phyloP scores from a whole-genome alignment of 805 yeast species.

The Cyberlindnera veronae region DNA sequence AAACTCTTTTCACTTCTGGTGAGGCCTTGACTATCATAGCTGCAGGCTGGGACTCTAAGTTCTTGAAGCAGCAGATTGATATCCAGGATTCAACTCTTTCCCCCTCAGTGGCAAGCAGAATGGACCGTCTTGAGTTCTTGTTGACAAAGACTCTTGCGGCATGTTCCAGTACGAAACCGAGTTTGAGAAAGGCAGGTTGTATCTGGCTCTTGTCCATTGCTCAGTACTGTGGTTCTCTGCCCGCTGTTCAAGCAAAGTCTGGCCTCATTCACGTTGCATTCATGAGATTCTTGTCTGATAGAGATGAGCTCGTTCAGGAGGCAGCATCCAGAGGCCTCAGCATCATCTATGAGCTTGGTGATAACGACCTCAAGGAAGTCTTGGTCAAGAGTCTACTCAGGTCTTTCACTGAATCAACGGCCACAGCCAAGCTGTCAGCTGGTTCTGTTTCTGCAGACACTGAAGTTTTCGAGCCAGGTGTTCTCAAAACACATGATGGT shows the following conservation, averaged over 20 bases:
- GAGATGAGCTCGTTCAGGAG: slow-evolving; percentile 88
- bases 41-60: slow-evolving; percentile 70
- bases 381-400: slow-evolving; percentile 68
- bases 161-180: slow-evolving; percentile 66
- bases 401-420: slow-evolving; percentile 72
- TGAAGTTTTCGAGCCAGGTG: slow-evolving; percentile 79
- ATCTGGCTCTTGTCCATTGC: slow-evolving; percentile 81
- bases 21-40: slow-evolving; percentile 75
- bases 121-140: slow-evolving; percentile 27
- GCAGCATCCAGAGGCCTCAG: slow-evolving; percentile 88
- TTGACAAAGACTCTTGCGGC: slow-evolving; percentile 48
- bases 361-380: slow-evolving; percentile 59
- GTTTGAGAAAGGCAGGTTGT: slow-evolving; percentile 70
- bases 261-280: slow-evolving; percentile 70
- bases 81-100: slow-evolving; percentile 36
- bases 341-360: slow-evolving; percentile 76
- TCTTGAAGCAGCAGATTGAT: slow-evolving; percentile 51
- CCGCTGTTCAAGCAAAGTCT: slow-evolving; percentile 38
- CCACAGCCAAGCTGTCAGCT: slow-evolving; percentile 42
- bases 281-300: slow-evolving; percentile 72
- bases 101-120: slow-evolving; percentile 9
- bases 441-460: slow-evolving; percentile 80
- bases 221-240: slow-evolving; percentile 61
- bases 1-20: slow-evolving; percentile 72
- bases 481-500: slow-evolving; percentile 74